Conservation (phyloP, 345 rosid genomes). For the Triadica sebifera region DNA sequence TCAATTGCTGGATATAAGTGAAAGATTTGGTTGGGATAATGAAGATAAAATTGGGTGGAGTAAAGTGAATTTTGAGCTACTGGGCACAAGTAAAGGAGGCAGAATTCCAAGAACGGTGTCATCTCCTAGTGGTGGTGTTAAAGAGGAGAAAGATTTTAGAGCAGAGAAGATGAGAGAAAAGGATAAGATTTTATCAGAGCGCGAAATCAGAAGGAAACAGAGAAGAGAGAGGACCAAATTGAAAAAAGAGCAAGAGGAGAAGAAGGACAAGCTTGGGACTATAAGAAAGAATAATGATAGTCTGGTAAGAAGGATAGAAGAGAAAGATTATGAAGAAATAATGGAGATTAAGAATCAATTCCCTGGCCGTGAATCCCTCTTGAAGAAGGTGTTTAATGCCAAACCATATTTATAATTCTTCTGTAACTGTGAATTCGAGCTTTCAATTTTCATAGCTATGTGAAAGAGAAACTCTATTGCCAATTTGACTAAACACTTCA, state of each 20-base stretch:
- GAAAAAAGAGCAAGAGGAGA: conserved; percentile 16
- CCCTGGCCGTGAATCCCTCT: conserved; percentile 55
- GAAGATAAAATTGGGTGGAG: conserved; percentile 72
- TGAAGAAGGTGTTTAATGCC: conserved; percentile 5
- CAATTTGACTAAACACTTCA: too few relatives aligned
- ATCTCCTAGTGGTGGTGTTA: not conserved
- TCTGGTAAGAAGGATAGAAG: conserved; percentile 24
- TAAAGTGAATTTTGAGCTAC: conserved; percentile 54
- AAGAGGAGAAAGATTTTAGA: not conserved
- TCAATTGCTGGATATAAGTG: conserved; percentile 62
- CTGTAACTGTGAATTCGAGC: too few relatives aligned
- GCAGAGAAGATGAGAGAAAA: not conserved
- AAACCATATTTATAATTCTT: not conserved
- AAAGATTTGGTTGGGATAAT: conserved; percentile 83
- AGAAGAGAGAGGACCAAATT: conserved; percentile 40
- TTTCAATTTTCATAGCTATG: too few relatives aligned
- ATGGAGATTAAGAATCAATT: conserved; percentile 42
- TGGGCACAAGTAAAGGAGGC: conserved; percentile 75
- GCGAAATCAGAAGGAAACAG: conserved; percentile 25
- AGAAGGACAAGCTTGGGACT: conserved; percentile 27
- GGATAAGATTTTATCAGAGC: conserved; percentile 7
- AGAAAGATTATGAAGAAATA: conserved; percentile 19
- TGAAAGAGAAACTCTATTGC: too few relatives aligned
- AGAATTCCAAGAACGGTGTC: conserved; percentile 57
- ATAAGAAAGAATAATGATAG: conserved; percentile 21